Percentiles rank a stretch among this genome's conserved stretches.
phyloP scores from a whole-genome alignment of 192 early-diverging fungal species.

The Helicostylum pulchrum region DNA sequence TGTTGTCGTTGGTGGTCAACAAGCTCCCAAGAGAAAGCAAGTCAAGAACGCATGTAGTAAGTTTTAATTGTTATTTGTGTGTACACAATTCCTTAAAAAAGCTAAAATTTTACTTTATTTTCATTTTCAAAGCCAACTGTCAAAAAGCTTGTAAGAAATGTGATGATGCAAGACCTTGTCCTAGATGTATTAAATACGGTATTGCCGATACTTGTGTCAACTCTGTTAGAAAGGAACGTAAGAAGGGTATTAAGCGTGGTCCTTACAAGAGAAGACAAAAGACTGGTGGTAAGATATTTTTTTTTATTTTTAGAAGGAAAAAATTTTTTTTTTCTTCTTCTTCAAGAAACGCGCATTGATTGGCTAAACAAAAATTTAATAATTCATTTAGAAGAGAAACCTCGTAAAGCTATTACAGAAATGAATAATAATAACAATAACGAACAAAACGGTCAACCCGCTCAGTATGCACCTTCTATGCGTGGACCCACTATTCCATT shows the following conservation, averaged over 20 bases:
- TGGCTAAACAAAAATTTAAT: slow-evolving; percentile 4
- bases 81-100: neutral
- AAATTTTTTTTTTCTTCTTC: slow-evolving; percentile 4
- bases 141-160: slow-evolving; percentile 92
- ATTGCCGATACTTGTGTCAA: slow-evolving; percentile 68
- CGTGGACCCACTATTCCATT: slow-evolving; percentile 22
- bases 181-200: slow-evolving; percentile 73
- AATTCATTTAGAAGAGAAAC: neutral
- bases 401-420: slow-evolving; percentile 9
- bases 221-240: slow-evolving; percentile 77
- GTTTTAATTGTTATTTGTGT: neutral
- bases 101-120: neutral
- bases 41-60: slow-evolving; percentile 38
- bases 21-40: slow-evolving; percentile 32
- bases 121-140: slow-evolving; percentile 62
- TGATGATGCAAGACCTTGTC: slow-evolving; percentile 80
- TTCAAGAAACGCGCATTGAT: neutral
- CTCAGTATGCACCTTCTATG: slow-evolving; percentile 19
- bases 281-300: slow-evolving; percentile 3
- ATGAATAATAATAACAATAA: neutral
- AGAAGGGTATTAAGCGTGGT: slow-evolving; percentile 81
- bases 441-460: slow-evolving; percentile 9
- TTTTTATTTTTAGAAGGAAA: neutral
- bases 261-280: slow-evolving; percentile 65
- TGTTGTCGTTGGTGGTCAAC: slow-evolving; percentile 1